Percentiles rank a stretch among this genome's conserved stretches.
Conservation (phyloP, 176 grass and related monocot species). For the maize (Zea mays) region DNA sequence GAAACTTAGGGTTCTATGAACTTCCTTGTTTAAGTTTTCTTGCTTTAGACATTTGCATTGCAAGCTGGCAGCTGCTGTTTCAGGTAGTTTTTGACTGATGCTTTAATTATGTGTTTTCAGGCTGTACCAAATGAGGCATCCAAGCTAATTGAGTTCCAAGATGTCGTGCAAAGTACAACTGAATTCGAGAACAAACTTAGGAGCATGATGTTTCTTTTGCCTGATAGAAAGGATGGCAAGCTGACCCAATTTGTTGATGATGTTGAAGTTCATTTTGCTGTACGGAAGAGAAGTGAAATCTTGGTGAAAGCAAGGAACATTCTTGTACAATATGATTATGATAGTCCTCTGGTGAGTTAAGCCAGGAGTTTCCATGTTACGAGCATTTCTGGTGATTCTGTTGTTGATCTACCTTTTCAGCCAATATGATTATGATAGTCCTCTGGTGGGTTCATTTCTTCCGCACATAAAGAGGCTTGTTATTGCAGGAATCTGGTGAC, state of each 20-base stretch:
- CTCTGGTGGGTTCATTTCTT: conserved; percentile 57
- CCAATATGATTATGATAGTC: conserved; percentile 62
- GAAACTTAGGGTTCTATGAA: conserved; percentile 4
- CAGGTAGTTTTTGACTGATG: conserved; percentile 2
- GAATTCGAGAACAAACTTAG: conserved; percentile 72
- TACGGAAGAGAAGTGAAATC: conserved; percentile 83
- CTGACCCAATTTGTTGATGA: conserved; percentile 89
- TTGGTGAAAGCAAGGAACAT: conserved; percentile 77
- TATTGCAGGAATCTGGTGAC: conserved; percentile 49
- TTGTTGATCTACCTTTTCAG: too few relatives aligned
- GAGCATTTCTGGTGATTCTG: conserved; percentile 5
- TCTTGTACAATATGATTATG: conserved; percentile 75
- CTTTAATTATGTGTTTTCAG: conserved; percentile 54
- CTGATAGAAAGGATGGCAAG: conserved; percentile 71
- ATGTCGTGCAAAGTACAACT: conserved; percentile 74
- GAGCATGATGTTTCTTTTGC: conserved; percentile 73
- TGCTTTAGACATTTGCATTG: neutral
- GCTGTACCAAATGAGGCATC: conserved; percentile 87
- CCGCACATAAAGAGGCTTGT: conserved; percentile 31
- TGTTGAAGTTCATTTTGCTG: conserved; percentile 97
- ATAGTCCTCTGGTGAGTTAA: conserved; percentile 63
- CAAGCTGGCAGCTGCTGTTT: neutral
- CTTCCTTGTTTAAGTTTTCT: neutral
- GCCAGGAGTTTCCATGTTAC: conserved; percentile 26
- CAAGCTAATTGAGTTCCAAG: conserved; percentile 84